Base-by-base conservation (phyloP, 2,329 filamentous ascomycete genomes). In the Fusarium bactridioides region DNA sequence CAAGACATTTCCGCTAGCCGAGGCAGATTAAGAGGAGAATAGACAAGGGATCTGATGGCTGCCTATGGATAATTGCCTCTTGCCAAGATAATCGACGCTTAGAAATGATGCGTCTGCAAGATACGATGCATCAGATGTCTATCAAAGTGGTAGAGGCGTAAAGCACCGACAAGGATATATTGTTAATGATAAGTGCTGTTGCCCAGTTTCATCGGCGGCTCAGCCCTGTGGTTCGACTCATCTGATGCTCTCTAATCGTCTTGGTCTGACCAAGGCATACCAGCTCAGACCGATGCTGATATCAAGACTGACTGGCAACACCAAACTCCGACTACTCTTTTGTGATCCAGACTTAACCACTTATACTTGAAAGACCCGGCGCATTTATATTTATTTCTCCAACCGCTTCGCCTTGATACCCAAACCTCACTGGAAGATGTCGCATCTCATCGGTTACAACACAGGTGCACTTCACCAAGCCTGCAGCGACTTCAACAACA, bases 371-470 rank as follows among this genome's bases (percentile, higher is more conserved):
- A 41, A 43, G 29, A 33, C 25, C 18, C 15, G 5, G 9, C 25
- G 21, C 25, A 33, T 38, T 29, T 35, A 9, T 18, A 12, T 16
- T 15, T 23, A 25, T 25, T 23, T 8, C 23, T 15, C 10, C 21
- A 21, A 41, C 7, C 25, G 16, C 37, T 40, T 15, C 23, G 9
- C 19, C 15, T 53, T 40, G 7, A 59, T 27, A 64, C 35, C n/a
- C 11, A 18, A 15, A 11, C 15, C 19, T 23, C 16, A 35, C 38
- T 41, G 4, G 23, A 48, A 25, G 40, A 74, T 74, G 71, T 74
- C 72, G 7, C 66, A 74, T 18, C 27, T 74, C 18, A 61, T 74
- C 65, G 62, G 59, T 25, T 64, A 66, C 12, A 64, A 74, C 15
- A 23, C 54, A n/a, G 47, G 33, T 5, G 38, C 53, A 19, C 72